Evolutionary conservation across 768 basidiomycete species (phyloP).

Genomic region (Leccinum incarnatum): DNA sequence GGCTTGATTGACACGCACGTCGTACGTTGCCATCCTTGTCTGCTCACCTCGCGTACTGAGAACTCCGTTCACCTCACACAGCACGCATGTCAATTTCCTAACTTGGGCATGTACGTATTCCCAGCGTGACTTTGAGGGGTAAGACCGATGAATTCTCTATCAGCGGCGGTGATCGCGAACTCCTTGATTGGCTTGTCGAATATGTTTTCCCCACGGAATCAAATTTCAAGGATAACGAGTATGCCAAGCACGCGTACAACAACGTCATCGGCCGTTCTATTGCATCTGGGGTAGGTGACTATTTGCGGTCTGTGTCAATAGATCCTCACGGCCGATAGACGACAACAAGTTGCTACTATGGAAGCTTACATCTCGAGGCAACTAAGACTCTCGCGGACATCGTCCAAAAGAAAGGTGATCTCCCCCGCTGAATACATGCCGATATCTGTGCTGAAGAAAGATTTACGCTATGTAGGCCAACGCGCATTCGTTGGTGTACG

Average conservation of each 20-base stretch:
- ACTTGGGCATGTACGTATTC: conserved; percentile 30
- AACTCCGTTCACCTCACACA: conserved; percentile 1
- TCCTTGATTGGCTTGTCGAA: conserved; percentile 80
- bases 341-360: conserved; percentile 91
- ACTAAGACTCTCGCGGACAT: conserved; percentile 78
- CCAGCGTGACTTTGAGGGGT: background rate
- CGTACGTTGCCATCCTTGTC: conserved; percentile 42
- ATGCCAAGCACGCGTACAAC: conserved; percentile 65
- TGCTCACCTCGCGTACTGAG: background rate
- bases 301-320: background rate
- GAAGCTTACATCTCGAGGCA: conserved; percentile 71
- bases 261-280: conserved; percentile 68
- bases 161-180: conserved; percentile 78
- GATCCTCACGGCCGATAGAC: conserved; percentile 42
- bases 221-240: conserved; percentile 61
- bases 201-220: conserved; percentile 86
- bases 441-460: conserved; percentile 3
- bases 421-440: background rate
- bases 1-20: conserved; percentile 91
- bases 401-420: conserved; percentile 52
- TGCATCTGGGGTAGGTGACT: conserved; percentile 61
- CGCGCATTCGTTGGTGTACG: conserved; percentile 81
- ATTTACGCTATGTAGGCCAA: conserved; percentile 51
- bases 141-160: background rate
- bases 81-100: conserved; percentile 41